Conservation (phyloP, 2,329 filamentous ascomycete species). For the Trichoderma atrobrunneum region DNA sequence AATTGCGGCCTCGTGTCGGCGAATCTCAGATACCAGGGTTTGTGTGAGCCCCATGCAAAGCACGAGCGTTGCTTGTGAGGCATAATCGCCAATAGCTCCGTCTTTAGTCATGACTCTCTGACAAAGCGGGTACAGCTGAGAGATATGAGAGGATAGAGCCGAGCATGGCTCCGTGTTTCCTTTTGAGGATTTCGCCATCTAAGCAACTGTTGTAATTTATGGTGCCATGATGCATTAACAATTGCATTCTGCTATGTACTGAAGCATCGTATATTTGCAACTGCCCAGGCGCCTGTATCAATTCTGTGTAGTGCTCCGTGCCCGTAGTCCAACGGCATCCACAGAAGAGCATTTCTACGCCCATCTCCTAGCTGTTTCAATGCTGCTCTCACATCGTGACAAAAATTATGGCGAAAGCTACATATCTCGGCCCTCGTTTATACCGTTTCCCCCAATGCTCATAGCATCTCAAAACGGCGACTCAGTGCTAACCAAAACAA, state of each 20-base stretch:
- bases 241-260: neutral
- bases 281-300: neutral
- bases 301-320: neutral
- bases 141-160: neutral
- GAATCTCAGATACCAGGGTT: slow-evolving; percentile 8
- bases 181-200: neutral
- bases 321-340: neutral
- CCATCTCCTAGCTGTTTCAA: neutral
- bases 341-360: neutral
- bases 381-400: neutral
- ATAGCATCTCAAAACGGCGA: neutral
- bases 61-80: neutral
- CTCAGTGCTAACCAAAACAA: slow-evolving; percentile 39
- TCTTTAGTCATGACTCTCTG: slow-evolving; percentile 12
- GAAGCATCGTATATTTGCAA: neutral
- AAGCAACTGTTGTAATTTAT: neutral
- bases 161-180: slow-evolving; percentile 1
- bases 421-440: neutral
- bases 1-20: slow-evolving; percentile 8
- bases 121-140: slow-evolving; percentile 12
- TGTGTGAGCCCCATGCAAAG: neutral
- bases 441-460: neutral
- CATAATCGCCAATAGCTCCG: neutral
- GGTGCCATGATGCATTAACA: neutral
- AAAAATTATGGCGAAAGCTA: neutral